Evolutionary conservation across 1,284 basidiomycete species (phyloP), one percentile per base, ranked within the genome.

Genomic region (Cystobasidium pallidum): DNA sequence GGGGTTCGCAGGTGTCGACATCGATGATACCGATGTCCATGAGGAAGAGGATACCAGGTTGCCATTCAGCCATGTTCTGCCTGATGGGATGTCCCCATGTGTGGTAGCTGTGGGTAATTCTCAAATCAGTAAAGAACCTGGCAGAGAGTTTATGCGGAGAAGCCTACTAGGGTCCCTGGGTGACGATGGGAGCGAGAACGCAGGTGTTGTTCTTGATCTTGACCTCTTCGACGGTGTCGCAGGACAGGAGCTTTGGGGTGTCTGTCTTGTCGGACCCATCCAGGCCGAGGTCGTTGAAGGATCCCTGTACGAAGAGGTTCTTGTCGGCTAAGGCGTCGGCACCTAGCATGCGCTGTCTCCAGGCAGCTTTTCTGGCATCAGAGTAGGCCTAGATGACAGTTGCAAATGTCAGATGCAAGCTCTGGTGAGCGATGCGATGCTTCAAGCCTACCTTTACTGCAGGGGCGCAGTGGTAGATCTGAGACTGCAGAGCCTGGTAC

Each of bases 1-100:
- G 82, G 21, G 89, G 88, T 76, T 86, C 81, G 81, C 89, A 91
- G 0, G 88, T 89, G 75, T 88, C 85, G 8, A 89, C 86, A 76
- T 91, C 88, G 71, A 90, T 88, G 8, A 89, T 86, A 36, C 88
- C 88, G 49, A 90, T 87, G 76, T 90, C 87, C 74, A 89, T 83
- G 70, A 76, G 72, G 76, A 87, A 81, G 36, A 81, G 79, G 7
- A 87, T 78, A 63, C 86, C 86, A 19, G 84, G 77, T 79, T 86
- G 83, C 75, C 82, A 81, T 72, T 86, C 86, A 34, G 82, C 83
- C 76, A 86, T 82, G 80, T 86, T 83, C 65, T 81, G 78, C 36
- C 85, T 84, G 65, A 86, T 80, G 34, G 82, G 82, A 80, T 86
- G 82, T 11, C 81, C 80, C 61, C 77, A 79, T 41, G 81, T 80